A percentile compares a stretch with the other conserved stretches of the same genome.
Conservation (phyloP, 768 basidiomycete species). For the Dendrothele bispora region DNA sequence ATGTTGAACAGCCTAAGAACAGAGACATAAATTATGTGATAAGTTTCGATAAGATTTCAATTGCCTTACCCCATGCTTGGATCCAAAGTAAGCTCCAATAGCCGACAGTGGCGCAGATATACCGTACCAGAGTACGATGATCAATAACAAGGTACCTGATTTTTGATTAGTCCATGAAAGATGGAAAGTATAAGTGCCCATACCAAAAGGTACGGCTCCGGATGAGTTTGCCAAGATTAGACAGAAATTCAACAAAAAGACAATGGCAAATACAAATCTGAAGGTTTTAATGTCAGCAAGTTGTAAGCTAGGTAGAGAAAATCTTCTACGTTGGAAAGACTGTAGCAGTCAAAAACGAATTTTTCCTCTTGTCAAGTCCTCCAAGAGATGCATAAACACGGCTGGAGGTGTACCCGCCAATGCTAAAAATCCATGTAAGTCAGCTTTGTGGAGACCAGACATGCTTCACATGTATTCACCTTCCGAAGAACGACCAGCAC, state of each 20-base stretch:
- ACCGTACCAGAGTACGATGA: slow-evolving; percentile 88
- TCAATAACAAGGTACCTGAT: slow-evolving; percentile 79
- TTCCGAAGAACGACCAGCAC: slow-evolving; percentile 91
- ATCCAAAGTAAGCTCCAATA: slow-evolving; percentile 83
- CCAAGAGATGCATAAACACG: slow-evolving; percentile 80
- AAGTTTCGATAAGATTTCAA: not conserved
- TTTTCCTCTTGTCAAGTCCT: slow-evolving; percentile 76
- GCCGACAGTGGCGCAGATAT: slow-evolving; percentile 90
- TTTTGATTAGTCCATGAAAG: slow-evolving; percentile 1
- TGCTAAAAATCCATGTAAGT: slow-evolving; percentile 36
- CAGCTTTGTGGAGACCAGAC: not conserved
- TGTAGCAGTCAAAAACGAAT: slow-evolving; percentile 86
- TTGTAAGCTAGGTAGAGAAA: slow-evolving; percentile 3
- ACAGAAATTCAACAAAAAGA: slow-evolving; percentile 92
- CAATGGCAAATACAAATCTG: slow-evolving; percentile 79
- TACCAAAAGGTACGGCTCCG: slow-evolving; percentile 94
- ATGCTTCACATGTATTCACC: slow-evolving; percentile 39
- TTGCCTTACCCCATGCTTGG: slow-evolving; percentile 75
- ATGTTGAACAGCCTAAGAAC: slow-evolving; percentile 61
- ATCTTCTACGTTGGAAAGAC: slow-evolving; percentile 72
- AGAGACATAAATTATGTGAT: slow-evolving; percentile 3
- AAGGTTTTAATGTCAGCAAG: slow-evolving; percentile 6
- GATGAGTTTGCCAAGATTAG: slow-evolving; percentile 83
- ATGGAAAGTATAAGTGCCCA: slow-evolving; percentile 12
- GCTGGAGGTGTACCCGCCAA: slow-evolving; percentile 88